Conservation (phyloP, 2,329 filamentous ascomycete genomes). For the Aspergillus phoenicis region DNA sequence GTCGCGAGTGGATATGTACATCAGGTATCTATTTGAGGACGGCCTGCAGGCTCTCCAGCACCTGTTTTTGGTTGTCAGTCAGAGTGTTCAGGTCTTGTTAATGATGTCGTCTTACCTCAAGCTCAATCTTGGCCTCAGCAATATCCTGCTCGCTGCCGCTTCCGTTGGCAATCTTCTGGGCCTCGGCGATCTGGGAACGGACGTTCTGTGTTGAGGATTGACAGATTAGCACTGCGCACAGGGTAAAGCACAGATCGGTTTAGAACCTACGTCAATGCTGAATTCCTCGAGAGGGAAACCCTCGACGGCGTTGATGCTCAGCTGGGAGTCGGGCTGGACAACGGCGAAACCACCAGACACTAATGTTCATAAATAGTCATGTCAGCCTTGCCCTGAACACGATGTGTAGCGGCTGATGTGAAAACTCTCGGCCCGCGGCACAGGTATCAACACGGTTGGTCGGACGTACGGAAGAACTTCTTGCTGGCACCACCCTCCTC, state of each 20-base stretch:
- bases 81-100: not conserved
- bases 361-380: conserved; percentile 41
- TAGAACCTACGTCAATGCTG: conserved; percentile 69
- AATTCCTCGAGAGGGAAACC: conserved; percentile 94
- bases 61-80: conserved; percentile 35
- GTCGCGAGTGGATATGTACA: conserved; percentile 44
- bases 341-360: conserved; percentile 96
- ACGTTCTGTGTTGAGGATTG: conserved; percentile 60
- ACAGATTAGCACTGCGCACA: conserved; percentile 9
- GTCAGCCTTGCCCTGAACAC: conserved; percentile 22
- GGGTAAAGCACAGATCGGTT: not conserved
- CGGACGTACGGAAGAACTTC: conserved; percentile 90
- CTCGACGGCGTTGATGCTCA: conserved; percentile 99
- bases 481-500: conserved; percentile 88
- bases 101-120: conserved; percentile 70
- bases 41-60: conserved; percentile 53
- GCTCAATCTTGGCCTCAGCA: conserved; percentile 97
- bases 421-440: conserved; percentile 1
- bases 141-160: conserved; percentile 94
- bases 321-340: conserved; percentile 88
- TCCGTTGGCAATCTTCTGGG: conserved; percentile 90
- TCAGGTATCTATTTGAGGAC: conserved; percentile 50
- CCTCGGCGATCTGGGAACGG: conserved; percentile 85
- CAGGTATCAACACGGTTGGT: conserved; percentile 16
- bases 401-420: not conserved